These are phyloP conservation scores for Cryptomeria japonica DNA, from an alignment of 75 land plant species.

Conservation along the genomic window DNA sequence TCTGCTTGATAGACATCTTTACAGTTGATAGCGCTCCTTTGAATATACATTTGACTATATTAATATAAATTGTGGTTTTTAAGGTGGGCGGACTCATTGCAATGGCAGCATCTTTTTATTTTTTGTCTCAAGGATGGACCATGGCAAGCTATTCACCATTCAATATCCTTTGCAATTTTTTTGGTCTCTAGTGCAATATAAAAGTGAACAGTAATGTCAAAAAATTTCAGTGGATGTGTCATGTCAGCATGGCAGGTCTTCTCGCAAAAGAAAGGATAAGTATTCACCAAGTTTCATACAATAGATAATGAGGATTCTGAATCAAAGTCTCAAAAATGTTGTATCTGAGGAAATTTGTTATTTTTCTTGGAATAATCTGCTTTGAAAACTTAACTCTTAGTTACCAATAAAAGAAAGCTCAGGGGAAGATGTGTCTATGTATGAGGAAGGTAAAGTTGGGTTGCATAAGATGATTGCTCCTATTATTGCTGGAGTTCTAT, in stretches of 20 bases:
- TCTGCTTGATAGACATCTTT: background rate
- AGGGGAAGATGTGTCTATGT: constrained; percentile 28
- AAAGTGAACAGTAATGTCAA: background rate
- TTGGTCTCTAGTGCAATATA: background rate
- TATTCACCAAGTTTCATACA: background rate
- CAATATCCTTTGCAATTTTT: constrained; percentile 65
- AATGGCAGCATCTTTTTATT: constrained; percentile 82
- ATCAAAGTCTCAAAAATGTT: background rate
- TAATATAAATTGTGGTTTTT: background rate
- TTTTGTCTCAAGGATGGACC: constrained; percentile 93
- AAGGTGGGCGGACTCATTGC: constrained; percentile 93
- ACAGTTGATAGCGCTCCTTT: background rate
- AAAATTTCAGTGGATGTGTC: background rate
- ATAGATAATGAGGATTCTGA: background rate
- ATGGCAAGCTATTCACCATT: constrained; percentile 78
- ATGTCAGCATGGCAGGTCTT: background rate
- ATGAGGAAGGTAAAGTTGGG: constrained; percentile 44
- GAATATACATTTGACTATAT: background rate
- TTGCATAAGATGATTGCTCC: constrained; percentile 65
- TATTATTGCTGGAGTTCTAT: constrained; percentile 76
- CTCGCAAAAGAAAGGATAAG: background rate
- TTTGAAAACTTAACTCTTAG: constrained; percentile 42
- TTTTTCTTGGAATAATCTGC: constrained; percentile 8
- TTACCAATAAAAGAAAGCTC: constrained; percentile 49
- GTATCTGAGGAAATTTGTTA: background rate